Base-by-base conservation (phyloP, 768 basidiomycete genomes). In the Lanmaoa rubissima region DNA sequence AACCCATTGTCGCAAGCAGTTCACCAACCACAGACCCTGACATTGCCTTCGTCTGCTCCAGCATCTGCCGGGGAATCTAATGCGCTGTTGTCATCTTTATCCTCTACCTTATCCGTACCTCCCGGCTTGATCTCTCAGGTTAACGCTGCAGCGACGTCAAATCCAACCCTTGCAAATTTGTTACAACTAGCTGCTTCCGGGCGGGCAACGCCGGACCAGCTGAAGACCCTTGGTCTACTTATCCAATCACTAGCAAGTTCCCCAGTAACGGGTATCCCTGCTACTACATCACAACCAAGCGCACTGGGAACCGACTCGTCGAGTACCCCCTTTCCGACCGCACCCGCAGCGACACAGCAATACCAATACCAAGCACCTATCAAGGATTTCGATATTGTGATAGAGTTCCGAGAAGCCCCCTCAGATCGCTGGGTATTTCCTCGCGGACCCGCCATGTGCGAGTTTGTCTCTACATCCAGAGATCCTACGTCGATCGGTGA, bases 371-470 rank as follows among this genome's bases (percentile, higher is more conserved):
- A 63, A 54, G 24, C 59, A 31, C 66, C 80, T 17, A 66, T 78
- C 35, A 85, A 80, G 64, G 80, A 82, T n/a, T 88, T 85, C 63
- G 90, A 92, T 65, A 66, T 92, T 1, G 82, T 91, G 24, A 65
- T 92, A 50, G 87, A 89, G 64, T 91, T 89, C 60, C 73, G 78
- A 48, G 90, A 91, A 63, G 72, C 74, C 5, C 76, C 82, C 3
- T 74, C 75, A 42, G 87, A 89, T 46, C 80, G 84, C n/a, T 86
- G 83, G 82, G 62, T 87, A 7, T 75, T 92, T 52, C 88, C 90
- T 50, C 81, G 87, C 34, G 83, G 81, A 21, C 75, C 78, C 6
- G 78, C 79, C 9, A 70, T 78, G 32, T 83, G 77, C 57, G 81
- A 87, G 59, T 75, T 78, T 55, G 59, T 56, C 21, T 46, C 72